Evolutionary conservation across 1,284 basidiomycete genomes (phyloP).

Genomic region (Cerioporus squamosus): DNA sequence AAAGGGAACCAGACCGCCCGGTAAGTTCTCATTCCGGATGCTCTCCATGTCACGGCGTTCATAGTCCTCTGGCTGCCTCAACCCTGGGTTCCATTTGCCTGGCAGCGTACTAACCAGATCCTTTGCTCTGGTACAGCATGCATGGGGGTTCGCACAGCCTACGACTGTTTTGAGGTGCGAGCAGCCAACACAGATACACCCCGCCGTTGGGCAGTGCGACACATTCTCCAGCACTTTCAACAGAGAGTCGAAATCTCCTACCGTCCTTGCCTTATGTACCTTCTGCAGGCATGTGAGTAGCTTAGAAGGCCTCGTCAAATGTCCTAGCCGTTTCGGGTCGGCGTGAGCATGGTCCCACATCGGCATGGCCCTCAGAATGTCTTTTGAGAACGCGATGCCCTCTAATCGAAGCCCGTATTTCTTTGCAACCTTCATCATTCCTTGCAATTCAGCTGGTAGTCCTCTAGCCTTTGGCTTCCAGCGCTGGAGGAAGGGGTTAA

Average conservation of each 20-base stretch:
- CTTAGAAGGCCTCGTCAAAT: not conserved
- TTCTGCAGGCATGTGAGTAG: not conserved
- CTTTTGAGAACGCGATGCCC: constrained; percentile 1
- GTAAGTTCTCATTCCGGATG: not conserved
- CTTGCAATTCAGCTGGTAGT: not conserved
- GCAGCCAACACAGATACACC: not conserved
- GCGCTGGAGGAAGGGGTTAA: not conserved
- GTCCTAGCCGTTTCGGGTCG: not conserved
- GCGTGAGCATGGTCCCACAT: constrained; percentile 28
- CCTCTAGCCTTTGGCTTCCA: not conserved
- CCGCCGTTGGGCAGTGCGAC: too few species aligned
- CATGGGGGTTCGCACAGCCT: not conserved
- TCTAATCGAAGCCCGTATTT: not conserved
- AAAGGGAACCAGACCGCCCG: not conserved
- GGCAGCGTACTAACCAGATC: constrained; percentile 1
- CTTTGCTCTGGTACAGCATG: not conserved
- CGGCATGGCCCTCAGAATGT: constrained; percentile 18
- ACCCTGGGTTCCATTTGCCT: constrained; percentile 13
- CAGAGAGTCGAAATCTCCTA: too few species aligned
- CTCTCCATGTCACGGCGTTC: not conserved
- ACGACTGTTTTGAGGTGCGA: not conserved
- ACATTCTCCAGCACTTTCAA: too few species aligned
- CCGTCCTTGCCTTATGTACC: too few species aligned
- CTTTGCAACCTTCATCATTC: not conserved
- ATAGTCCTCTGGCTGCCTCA: constrained; percentile 4